Evolutionary conservation across 2,329 filamentous ascomycete species (phyloP).

Genomic region (Fusarium camptoceras): DNA sequence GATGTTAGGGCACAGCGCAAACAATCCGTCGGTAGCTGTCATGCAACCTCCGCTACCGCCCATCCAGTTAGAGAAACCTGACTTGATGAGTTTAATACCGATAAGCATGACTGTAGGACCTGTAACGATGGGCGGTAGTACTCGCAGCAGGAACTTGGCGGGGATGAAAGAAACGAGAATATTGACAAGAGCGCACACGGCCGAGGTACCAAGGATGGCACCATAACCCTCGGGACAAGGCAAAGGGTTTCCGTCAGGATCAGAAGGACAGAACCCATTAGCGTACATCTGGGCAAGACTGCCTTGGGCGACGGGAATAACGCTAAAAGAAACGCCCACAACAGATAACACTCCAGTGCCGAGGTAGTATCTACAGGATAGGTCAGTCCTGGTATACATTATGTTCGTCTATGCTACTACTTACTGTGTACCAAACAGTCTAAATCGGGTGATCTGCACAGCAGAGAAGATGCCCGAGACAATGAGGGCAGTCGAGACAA

Average conservation of each 20-base stretch:
- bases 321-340: slow-evolving; percentile 67
- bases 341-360: slow-evolving; percentile 85
- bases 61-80: slow-evolving; percentile 82
- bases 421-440: slow-evolving; percentile 73
- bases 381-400: neutral
- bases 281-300: slow-evolving; percentile 82
- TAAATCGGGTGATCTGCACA: slow-evolving; percentile 82
- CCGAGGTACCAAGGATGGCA: slow-evolving; percentile 74
- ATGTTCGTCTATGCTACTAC: slow-evolving; percentile 19
- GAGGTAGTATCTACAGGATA: slow-evolving; percentile 71
- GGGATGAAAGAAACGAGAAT: slow-evolving; percentile 80
- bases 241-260: slow-evolving; percentile 71
- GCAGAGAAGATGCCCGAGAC: slow-evolving; percentile 80
- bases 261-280: slow-evolving; percentile 74
- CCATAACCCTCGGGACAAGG: slow-evolving; percentile 84
- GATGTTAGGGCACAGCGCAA: slow-evolving; percentile 73
- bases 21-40: slow-evolving; percentile 64
- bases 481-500: slow-evolving; percentile 82
- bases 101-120: slow-evolving; percentile 78
- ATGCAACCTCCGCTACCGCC: slow-evolving; percentile 75
- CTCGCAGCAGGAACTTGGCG: slow-evolving; percentile 73
- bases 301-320: slow-evolving; percentile 64
- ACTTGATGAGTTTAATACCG: slow-evolving; percentile 77
- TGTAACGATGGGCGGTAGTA: slow-evolving; percentile 84
- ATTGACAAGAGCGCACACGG: slow-evolving; percentile 75